Base-by-base conservation (phyloP, 2,329 filamentous ascomycete species). In the Talaromyces amestolkiae region DNA sequence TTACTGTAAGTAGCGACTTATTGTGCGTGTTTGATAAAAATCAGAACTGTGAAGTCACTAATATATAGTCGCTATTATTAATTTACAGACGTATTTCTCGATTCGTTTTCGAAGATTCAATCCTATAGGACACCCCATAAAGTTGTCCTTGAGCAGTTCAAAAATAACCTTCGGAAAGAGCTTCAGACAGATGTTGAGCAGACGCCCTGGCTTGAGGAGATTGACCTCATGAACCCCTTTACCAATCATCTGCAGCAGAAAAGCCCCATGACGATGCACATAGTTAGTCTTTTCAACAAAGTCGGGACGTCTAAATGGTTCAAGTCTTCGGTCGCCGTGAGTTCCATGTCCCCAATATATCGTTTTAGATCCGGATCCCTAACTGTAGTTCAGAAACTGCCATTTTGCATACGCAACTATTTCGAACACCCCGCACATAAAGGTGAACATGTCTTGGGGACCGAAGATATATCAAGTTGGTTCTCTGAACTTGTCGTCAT, bases 181-280 rank as follows among this genome's bases (percentile, higher is more conserved):
- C 9, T 58, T 22, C 27, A 56, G 35, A n/a, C 2, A 35, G 39
- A 62, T 8, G 41, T 37, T 19, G 47, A 41, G 11, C 27, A 43
- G 15, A 61, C 63, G 22, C 4, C 49, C 8, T 65, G 64, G 64
- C 15, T 15, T 8, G 22, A 61, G 17, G 24, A 35, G 13, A 2
- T 31, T 8, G 64, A 65, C 24, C 51, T 65, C 7, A 35, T 62
- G 31, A 27, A 11, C 33, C 27, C 47, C 9, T 65, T 58, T 22
- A 27, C 58, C 3, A 58, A 27, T 24, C 35, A 11, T 24, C 22
- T 41, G 2, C 43, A 27, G 7, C 24, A 65, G 2, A 19, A 9
- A 15, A 49, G 8, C 15, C 60, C n/a, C 17, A 39, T 62, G n/a
- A 54, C 60, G 2, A 62, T 41, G 33, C 22, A 7, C 17, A 31